A percentile compares a stretch with the other conserved stretches of the same genome.
phyloP scores from a whole-genome alignment of 331 rosid genomes.

The Ulmus americana region DNA sequence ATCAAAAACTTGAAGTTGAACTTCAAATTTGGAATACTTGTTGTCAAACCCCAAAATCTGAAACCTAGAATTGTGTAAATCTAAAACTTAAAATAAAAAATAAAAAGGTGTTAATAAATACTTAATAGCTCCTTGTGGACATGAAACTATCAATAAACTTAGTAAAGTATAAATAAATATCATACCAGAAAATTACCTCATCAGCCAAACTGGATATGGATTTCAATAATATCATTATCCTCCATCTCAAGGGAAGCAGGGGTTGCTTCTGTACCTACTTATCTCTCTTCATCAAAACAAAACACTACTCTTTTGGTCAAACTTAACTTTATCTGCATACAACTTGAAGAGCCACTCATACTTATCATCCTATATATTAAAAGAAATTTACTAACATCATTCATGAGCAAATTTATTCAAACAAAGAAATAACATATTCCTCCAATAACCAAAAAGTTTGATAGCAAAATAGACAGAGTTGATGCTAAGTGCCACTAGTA shows the following conservation, averaged over 20 bases:
- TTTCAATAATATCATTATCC: slow-evolving; percentile 78
- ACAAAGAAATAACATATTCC: neutral
- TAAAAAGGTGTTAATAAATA: too few species aligned
- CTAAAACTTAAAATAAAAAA: too few species aligned
- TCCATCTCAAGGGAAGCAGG: slow-evolving; percentile 77
- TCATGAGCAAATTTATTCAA: neutral
- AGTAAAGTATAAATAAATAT: too few species aligned
- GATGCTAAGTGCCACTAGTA: neutral
- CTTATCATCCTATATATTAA: slow-evolving; percentile 62
- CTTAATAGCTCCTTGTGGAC: too few species aligned
- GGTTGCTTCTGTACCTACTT: slow-evolving; percentile 50
- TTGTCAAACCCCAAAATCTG: too few species aligned
- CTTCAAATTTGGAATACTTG: too few species aligned
- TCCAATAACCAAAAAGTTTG: too few species aligned
- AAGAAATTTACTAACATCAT: neutral
- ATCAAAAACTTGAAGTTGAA: too few species aligned
- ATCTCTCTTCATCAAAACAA: slow-evolving; percentile 82
- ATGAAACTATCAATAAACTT: too few species aligned
- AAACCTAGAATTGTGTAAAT: too few species aligned
- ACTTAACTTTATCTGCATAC: slow-evolving; percentile 59
- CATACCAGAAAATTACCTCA: slow-evolving; percentile 45
- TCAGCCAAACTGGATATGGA: slow-evolving; percentile 48
- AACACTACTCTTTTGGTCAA: slow-evolving; percentile 47
- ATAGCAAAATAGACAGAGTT: neutral
- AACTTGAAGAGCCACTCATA: slow-evolving; percentile 69